Evolutionary conservation across 352 stramenopile genomes (phyloP).

Genomic region (Globisporangium perplexum): DNA sequence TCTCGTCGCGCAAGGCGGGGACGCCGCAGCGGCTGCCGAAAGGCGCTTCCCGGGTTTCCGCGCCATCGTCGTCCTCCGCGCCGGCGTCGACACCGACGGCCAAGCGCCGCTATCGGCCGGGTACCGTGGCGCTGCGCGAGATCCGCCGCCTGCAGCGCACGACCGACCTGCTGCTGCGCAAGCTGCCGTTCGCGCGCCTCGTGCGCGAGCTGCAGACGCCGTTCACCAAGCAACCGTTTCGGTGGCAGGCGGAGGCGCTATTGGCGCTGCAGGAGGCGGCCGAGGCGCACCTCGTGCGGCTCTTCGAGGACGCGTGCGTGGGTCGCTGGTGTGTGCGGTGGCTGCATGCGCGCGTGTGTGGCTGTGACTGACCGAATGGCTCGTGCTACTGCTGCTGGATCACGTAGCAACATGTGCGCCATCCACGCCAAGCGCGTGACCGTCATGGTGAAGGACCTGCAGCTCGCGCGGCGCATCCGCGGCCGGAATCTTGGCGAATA

Average conservation of each 20-base stretch:
- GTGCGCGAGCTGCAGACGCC: slow-evolving; percentile 92
- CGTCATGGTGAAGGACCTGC: slow-evolving; percentile 94
- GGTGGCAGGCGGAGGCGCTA: slow-evolving; percentile 90
- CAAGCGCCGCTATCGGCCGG: slow-evolving; percentile 55
- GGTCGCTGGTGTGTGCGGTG: neutral
- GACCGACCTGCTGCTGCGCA: slow-evolving; percentile 95
- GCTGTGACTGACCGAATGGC: neutral
- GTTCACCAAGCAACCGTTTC: slow-evolving; percentile 73
- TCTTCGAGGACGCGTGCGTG: slow-evolving; percentile 93
- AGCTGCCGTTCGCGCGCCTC: slow-evolving; percentile 95
- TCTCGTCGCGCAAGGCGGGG: slow-evolving; percentile 8
- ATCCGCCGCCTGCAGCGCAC: slow-evolving; percentile 95
- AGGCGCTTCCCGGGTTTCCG: neutral
- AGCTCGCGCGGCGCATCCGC: slow-evolving; percentile 90
- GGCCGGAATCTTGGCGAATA: slow-evolving; percentile 68
- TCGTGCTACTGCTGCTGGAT: neutral
- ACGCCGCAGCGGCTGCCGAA: slow-evolving; percentile 7
- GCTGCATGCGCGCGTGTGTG: too few species aligned
- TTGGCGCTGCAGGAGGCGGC: slow-evolving; percentile 92
- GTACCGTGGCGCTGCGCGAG: slow-evolving; percentile 89
- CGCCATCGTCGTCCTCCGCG: neutral
- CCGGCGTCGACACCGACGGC: slow-evolving; percentile 15
- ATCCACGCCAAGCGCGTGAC: slow-evolving; percentile 95
- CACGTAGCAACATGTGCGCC: slow-evolving; percentile 90
- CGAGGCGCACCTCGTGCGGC: slow-evolving; percentile 92